Percentiles rank a stretch among this genome's conserved stretches.
Evolutionary conservation across 1,139 yeast species (phyloP).

Genomic region (Scheffersomyces stambukii): DNA sequence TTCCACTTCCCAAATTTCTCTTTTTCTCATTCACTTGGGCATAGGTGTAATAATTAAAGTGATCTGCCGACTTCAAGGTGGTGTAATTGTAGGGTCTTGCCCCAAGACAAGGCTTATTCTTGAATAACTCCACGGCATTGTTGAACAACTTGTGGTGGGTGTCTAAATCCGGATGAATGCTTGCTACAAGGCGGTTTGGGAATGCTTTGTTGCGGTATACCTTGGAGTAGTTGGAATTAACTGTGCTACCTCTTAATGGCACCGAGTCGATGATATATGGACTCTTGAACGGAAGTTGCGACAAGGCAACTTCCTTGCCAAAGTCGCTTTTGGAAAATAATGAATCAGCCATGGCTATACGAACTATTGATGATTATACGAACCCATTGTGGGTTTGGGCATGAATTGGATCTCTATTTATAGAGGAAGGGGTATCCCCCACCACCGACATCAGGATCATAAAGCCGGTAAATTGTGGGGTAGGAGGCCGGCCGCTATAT

Average conservation of each 20-base stretch:
- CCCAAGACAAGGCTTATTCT: conserved; percentile 26
- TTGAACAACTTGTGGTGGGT: conserved; percentile 27
- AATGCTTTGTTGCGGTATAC: conserved; percentile 11
- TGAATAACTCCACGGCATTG: conserved; percentile 17
- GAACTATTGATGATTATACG: no score
- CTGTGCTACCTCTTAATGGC: conserved; percentile 3
- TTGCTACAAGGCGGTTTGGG: conserved; percentile 7
- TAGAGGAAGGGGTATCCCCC: no score
- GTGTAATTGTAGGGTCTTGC: conserved; percentile 22
- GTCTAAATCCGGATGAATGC: conserved; percentile 19
- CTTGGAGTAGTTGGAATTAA: conserved; percentile 9
- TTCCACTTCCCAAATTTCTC: conserved; percentile 26
- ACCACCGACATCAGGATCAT: no score
- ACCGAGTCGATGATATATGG: conserved; percentile 5
- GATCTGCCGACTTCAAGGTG: conserved; percentile 13
- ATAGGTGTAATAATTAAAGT: conserved; percentile 16
- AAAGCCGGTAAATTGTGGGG: no score
- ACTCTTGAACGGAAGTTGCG: conserved; percentile 12
- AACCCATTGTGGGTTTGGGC: no score
- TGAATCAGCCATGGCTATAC: conserved; percentile 9
- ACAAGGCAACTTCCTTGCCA: conserved; percentile 9
- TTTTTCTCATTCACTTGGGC: conserved; percentile 13
- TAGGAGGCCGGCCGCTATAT: no score
- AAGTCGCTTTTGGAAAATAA: conserved; percentile 7
- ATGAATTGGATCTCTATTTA: no score